These are phyloP conservation scores for Nicotiana undulata DNA, from an alignment of 257 asterid genomes.

Conservation along the genomic window DNA sequence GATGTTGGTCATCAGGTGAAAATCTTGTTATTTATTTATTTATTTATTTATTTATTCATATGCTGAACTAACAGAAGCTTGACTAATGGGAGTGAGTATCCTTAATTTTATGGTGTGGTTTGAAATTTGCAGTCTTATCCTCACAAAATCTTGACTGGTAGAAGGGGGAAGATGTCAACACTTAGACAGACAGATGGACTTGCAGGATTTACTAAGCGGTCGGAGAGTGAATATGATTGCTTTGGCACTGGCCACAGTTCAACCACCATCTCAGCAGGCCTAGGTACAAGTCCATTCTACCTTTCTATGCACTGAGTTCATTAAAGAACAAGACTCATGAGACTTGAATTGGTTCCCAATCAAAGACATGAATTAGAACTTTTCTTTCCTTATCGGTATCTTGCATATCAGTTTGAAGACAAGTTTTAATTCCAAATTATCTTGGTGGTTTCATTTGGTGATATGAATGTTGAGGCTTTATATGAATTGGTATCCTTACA, in stretches of 20 bases:
- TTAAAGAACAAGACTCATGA: neutral
- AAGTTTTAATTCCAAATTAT: neutral
- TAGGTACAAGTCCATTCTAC: constrained; percentile 38
- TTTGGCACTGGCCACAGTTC: constrained; percentile 97
- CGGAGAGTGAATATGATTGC: constrained; percentile 91
- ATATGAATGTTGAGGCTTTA: neutral
- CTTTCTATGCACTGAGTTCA: neutral
- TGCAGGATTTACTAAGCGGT: constrained; percentile 84
- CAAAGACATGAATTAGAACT: too few species aligned
- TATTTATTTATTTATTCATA: neutral
- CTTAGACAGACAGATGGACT: constrained; percentile 85
- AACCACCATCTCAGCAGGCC: constrained; percentile 90
- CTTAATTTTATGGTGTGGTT: neutral
- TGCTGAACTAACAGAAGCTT: neutral
- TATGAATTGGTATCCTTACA: neutral
- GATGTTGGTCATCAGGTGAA: constrained; percentile 98
- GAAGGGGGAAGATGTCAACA: constrained; percentile 77
- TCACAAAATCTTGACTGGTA: constrained; percentile 88
- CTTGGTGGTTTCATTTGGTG: neutral
- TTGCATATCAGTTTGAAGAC: neutral
- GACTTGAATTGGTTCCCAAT: neutral
- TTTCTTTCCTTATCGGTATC: too few species aligned
- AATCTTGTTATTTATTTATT: neutral
- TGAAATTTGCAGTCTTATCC: constrained; percentile 68
- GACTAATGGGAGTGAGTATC: neutral